Evolutionary conservation across 495 filamentous ascomycete species (phyloP).

Genomic region (Aspergillus kassunensis): DNA sequence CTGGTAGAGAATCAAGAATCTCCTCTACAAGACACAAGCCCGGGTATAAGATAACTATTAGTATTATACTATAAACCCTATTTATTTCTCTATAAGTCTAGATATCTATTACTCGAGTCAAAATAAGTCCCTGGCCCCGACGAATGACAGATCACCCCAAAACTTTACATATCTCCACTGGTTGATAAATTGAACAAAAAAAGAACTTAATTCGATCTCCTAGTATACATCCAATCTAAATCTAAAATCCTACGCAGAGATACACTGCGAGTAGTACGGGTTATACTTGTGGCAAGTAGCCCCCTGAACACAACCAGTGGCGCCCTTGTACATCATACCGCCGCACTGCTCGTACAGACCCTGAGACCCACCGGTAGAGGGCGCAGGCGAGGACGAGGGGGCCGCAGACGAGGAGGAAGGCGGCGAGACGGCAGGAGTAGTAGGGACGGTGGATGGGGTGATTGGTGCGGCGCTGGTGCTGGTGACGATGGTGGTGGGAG

Average conservation of each 20-base stretch:
- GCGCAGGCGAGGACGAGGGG: background rate
- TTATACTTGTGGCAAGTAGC: background rate
- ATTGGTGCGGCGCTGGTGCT: background rate
- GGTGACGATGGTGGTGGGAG: background rate
- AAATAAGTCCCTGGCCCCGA: no score
- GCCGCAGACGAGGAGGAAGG: background rate
- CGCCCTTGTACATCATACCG: background rate
- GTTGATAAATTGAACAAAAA: no score
- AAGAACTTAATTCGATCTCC: no score
- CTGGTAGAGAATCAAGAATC: no score
- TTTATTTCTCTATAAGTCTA: no score
- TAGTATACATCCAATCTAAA: background rate
- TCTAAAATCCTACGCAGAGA: background rate
- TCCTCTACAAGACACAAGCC: no score
- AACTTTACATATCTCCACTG: no score
- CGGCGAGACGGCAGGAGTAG: background rate
- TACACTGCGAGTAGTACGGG: slow-evolving; percentile 1
- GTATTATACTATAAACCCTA: no score
- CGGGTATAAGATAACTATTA: no score
- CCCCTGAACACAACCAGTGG: background rate
- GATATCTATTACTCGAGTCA: no score
- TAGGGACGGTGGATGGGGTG: background rate
- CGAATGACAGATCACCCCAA: no score
- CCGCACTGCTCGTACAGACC: background rate
- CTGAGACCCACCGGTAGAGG: background rate